phyloP scores from a whole-genome alignment of 2,329 filamentous ascomycete species.

The Trichoderma citrinoviride region DNA sequence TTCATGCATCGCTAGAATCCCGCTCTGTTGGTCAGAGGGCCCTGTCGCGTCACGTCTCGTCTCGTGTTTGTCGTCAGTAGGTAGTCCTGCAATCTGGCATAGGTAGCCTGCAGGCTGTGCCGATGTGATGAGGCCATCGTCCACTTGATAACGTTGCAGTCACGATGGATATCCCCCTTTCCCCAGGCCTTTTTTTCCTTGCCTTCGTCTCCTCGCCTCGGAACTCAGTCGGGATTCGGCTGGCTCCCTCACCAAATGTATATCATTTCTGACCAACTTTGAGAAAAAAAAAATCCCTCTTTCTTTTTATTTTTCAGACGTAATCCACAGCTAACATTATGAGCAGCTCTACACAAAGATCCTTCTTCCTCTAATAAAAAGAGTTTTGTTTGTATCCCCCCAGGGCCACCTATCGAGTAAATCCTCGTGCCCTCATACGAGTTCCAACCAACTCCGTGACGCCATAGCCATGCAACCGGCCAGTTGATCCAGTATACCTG shows the following conservation, averaged over 20 bases:
- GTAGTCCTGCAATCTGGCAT: neutral
- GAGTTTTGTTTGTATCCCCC: conserved; percentile 1
- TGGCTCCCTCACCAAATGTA: too few relatives aligned
- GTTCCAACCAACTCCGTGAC: conserved; percentile 42
- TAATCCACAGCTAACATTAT: conserved; percentile 20
- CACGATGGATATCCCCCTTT: neutral
- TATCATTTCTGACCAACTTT: neutral
- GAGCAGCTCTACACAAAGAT: conserved; percentile 21
- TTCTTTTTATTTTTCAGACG: conserved; percentile 18
- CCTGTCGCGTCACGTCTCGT: neutral
- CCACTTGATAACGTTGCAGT: neutral
- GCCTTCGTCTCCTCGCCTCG: neutral
- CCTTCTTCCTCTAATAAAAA: conserved; percentile 1
- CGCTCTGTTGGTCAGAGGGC: neutral
- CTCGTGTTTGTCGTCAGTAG: neutral
- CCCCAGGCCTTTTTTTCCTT: neutral
- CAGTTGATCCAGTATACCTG: conserved; percentile 34
- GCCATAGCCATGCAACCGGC: conserved; percentile 42
- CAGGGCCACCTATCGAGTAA: conserved; percentile 18
- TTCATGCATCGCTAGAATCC: too few relatives aligned
- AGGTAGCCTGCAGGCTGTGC: conserved; percentile 1
- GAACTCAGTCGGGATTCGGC: neutral
- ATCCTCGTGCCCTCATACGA: conserved; percentile 22
- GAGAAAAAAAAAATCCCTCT: neutral
- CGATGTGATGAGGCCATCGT: neutral